A percentile compares a stretch with the other conserved stretches of the same genome.
phyloP scores from a whole-genome alignment of 768 basidiomycete species.

The Cystofilobasidium capitatum region DNA sequence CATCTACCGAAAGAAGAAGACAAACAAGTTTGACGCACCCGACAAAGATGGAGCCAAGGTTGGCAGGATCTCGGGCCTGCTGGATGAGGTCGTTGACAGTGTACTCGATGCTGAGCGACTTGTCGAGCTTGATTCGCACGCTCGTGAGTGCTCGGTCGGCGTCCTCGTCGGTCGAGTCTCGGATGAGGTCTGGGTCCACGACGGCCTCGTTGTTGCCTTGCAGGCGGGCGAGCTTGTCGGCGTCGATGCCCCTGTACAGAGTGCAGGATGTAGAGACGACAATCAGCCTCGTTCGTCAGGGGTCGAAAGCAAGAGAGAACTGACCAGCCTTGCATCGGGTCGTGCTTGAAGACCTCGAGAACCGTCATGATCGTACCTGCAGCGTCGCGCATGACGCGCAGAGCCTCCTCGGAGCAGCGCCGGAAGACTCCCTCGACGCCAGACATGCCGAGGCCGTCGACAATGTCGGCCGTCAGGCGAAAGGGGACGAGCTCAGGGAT shows the following conservation, averaged over 20 bases:
- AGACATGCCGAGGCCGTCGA: constrained; percentile 84
- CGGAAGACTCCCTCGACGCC: constrained; percentile 92
- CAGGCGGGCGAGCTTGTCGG: constrained; percentile 33
- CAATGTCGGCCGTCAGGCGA: constrained; percentile 83
- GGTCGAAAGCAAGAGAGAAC: constrained; percentile 29
- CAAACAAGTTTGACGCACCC: no score
- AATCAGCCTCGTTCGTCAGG: neutral
- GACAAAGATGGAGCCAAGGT: constrained; percentile 65
- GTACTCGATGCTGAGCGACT: constrained; percentile 77
- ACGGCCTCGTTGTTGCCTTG: constrained; percentile 31
- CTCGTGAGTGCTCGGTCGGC: constrained; percentile 78
- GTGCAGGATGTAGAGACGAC: neutral
- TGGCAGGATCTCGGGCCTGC: constrained; percentile 66
- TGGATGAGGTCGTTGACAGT: constrained; percentile 87
- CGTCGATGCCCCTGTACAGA: constrained; percentile 43
- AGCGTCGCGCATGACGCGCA: constrained; percentile 75
- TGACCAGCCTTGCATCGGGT: constrained; percentile 87
- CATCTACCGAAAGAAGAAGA: no score
- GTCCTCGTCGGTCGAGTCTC: constrained; percentile 51
- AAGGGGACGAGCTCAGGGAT: constrained; percentile 88
- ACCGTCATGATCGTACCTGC: constrained; percentile 87
- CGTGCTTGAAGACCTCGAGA: constrained; percentile 91
- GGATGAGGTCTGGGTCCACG: neutral
- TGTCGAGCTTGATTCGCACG: constrained; percentile 73
- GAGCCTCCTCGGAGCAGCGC: constrained; percentile 85